Base-by-base conservation (phyloP, 2,329 filamentous ascomycete species). In the Aspergillus brasiliensis region DNA sequence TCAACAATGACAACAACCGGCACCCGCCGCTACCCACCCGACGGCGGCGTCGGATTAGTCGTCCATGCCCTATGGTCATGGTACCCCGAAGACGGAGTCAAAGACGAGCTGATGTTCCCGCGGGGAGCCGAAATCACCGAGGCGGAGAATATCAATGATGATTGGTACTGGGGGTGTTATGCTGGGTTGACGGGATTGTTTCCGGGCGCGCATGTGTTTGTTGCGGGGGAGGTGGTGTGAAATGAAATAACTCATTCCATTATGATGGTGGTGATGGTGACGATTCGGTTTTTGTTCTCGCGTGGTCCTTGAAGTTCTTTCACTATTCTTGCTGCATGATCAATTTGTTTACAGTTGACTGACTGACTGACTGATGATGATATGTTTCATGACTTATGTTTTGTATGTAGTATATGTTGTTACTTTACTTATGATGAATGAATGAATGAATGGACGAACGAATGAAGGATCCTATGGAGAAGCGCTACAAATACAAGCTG, bases 101-200 rank as follows among this genome's bases (percentile, higher is more conserved):
- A 69, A 13, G 91, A 97, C 71, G 94, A 98, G 77, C 77, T 98
- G 42, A 76, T 88, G 63, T 97, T 98, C 67, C 94, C 94, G 0
- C 88, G 87, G 53, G 88, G 90, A 8, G 92, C 93, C 0, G 91
- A 95, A 75, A 85, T 98, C 13, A 83, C 84, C 6, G 94, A 98
- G 78, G 86, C 90, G 38, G 89, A 94, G 73, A 90, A 95, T 74
- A 86, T 96, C 51, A 97, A 97, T 73, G 91, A 89, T 17, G 92
- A 97, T 73, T 98, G 93, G 93, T 92, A 85, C 70, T 90, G 89
- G 78, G 94, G 94, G 0, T 87, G 87, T 27, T 97, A 96, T 80
- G 92, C 92, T 78, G 92, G 92, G 0, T 80, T 78, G 23, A 88
- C 86, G 67, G 93, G 92, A 0, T 69, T 97, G 65, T 96, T 97